Conservation (phyloP, 208 protist species). For the Leishmania lainsoni region DNA sequence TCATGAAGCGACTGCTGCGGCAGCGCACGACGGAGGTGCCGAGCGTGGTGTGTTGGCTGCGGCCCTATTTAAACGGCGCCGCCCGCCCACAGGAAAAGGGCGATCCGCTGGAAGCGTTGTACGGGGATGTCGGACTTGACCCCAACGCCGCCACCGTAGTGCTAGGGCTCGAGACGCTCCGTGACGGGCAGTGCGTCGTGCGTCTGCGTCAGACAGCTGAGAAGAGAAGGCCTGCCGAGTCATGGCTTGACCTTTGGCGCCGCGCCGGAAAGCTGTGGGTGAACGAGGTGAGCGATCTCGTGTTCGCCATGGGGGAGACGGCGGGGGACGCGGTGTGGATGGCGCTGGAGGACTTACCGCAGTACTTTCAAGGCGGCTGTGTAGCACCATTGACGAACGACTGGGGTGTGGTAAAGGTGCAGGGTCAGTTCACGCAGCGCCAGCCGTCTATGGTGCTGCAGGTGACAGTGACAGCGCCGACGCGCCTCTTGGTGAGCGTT, state of each 20-base stretch:
- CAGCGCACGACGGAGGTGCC: background rate
- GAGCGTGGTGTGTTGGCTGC: conserved; percentile 20
- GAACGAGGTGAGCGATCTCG: conserved; percentile 28
- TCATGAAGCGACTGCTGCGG: conserved; percentile 14
- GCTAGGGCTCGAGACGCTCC: conserved; percentile 36
- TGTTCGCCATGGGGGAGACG: conserved; percentile 23
- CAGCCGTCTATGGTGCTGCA: conserved; percentile 47
- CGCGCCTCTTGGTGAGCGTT: conserved; percentile 40
- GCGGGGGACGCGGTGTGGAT: conserved; percentile 51
- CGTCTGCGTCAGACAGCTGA: conserved; percentile 32
- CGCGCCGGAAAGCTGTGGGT: conserved; percentile 56
- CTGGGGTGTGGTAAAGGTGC: conserved; percentile 38
- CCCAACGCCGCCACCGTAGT: conserved; percentile 33
- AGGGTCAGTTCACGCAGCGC: conserved; percentile 37
- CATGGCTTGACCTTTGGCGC: conserved; percentile 35
- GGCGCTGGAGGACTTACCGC: conserved; percentile 48
- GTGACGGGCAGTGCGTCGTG: conserved; percentile 19
- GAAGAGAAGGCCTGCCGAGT: conserved; percentile 5
- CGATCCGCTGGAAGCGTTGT: conserved; percentile 31
- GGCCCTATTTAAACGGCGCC: conserved; percentile 42
- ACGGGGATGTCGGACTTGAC: conserved; percentile 45
- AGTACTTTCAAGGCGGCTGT: conserved; percentile 66
- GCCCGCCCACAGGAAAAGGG: conserved; percentile 32
- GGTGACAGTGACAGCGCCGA: conserved; percentile 38
- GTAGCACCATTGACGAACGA: conserved; percentile 33